Evolutionary conservation across 768 basidiomycete species (phyloP), one percentile per base, ranked within the genome.

Genomic region (Collybia sp.): DNA sequence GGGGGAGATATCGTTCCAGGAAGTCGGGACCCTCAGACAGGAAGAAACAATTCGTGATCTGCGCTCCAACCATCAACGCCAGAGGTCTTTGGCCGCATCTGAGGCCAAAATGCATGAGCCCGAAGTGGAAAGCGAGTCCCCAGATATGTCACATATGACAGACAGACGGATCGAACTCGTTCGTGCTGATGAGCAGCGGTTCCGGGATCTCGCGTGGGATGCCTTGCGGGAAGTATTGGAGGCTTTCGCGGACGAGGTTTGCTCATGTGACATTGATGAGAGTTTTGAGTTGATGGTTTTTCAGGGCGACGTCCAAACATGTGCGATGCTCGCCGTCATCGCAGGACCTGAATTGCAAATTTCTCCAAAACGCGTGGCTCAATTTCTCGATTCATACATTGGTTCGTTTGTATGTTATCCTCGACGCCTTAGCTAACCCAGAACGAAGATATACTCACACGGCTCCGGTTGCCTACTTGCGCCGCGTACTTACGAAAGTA

Each of bases 291-390:
- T 43, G n/a, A 13, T 48, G 16, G 36, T 47, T 46, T 19, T 51
- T 12, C 47, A 90, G 84, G 89, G 89, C 12, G 83, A 92, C 55
- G 68, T 89, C 1, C 89, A 90, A 56, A 86, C 82, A 72, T 90
- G 88, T 61, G 80, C 86, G 1, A 78, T 87, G 72, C 58, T 92
- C 12, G 70, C 78, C 2, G 56, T 87, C 1, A 65, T 91, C 15
- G 85, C 82, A 6, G 68, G 74, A 0, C 54, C 69, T 37, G 85
- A 89, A 56, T 65, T 93, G 36, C 52, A 57, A 32, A 59, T 88
- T n/a, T 60, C 67, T 1, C 58, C 61, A 16, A 58, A 55, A 39
- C 68, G 82, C 38, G 65, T 66, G 18, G 56, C 68, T 15, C 70
- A 73, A 18, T 84, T 90, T 47, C 57, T 88, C 13, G 83, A 88